Evolutionary conservation across 805 yeast genomes (phyloP).

Genomic region (Phaffomyces opuntiae): DNA sequence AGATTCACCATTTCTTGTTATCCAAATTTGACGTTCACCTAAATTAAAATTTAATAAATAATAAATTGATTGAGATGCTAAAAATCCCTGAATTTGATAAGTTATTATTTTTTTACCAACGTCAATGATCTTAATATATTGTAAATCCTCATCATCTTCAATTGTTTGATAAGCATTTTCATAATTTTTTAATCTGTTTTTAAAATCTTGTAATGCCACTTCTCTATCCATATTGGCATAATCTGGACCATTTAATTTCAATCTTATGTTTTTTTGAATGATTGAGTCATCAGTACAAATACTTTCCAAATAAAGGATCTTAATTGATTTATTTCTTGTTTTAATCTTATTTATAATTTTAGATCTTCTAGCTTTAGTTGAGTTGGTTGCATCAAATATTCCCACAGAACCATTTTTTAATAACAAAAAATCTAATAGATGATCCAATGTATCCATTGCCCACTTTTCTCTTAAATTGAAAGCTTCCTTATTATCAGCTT

Average conservation of each 20-base stretch:
- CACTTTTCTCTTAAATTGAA: slow-evolving; percentile 76
- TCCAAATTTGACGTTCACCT: slow-evolving; percentile 86
- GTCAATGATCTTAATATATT: slow-evolving; percentile 91
- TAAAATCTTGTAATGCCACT: slow-evolving; percentile 73
- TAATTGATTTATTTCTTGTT: slow-evolving; percentile 53
- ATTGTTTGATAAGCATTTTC: slow-evolving; percentile 88
- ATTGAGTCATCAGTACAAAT: slow-evolving; percentile 75
- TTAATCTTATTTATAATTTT: slow-evolving; percentile 51
- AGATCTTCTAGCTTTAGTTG: slow-evolving; percentile 58
- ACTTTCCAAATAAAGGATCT: slow-evolving; percentile 80
- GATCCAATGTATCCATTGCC: slow-evolving; percentile 93
- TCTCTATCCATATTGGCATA: slow-evolving; percentile 80
- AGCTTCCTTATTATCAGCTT: slow-evolving; percentile 65
- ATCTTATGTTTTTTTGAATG: slow-evolving; percentile 74
- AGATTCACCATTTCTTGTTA: slow-evolving; percentile 92
- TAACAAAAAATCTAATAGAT: slow-evolving; percentile 71
- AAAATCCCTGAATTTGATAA: slow-evolving; percentile 78
- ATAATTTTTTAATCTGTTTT: slow-evolving; percentile 72
- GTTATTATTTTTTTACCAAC: slow-evolving; percentile 94
- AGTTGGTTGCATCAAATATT: slow-evolving; percentile 80
- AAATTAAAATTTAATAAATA: slow-evolving; percentile 85
- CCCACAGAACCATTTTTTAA: slow-evolving; percentile 88
- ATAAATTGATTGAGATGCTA: slow-evolving; percentile 90
- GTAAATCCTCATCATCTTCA: slow-evolving; percentile 68
- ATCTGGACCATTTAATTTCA: slow-evolving; percentile 91